Conservation (phyloP, 305 asterid genomes). For the Solanum hybrid region DNA sequence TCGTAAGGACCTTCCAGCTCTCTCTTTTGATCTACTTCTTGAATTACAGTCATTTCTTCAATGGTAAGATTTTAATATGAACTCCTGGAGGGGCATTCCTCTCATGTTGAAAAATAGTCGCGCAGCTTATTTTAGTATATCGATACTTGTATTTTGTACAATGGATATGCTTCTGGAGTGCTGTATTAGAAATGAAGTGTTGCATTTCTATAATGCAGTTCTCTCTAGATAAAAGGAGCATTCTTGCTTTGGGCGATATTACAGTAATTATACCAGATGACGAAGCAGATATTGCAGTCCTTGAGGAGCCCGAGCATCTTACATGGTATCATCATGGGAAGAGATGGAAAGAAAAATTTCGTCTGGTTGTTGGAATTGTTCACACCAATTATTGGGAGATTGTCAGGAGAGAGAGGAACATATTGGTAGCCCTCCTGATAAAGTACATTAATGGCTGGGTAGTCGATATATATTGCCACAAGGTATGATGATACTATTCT, state of each 20-base stretch:
- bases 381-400: constrained; percentile 92
- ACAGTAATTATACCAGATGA: constrained; percentile 84
- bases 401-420: constrained; percentile 88
- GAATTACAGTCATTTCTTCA: neutral
- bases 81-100: neutral
- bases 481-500: constrained; percentile 33
- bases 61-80: neutral
- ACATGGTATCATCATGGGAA: constrained; percentile 99
- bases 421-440: constrained; percentile 65
- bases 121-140: neutral
- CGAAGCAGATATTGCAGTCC: constrained; percentile 90
- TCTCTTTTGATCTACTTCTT: neutral
- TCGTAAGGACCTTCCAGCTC: neutral
- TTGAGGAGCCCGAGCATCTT: constrained; percentile 99
- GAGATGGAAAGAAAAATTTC: constrained; percentile 85
- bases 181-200: neutral
- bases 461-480: constrained; percentile 81
- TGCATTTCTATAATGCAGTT: constrained; percentile 42
- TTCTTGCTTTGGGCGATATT: constrained; percentile 85
- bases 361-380: constrained; percentile 75
- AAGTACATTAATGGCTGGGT: constrained; percentile 84
- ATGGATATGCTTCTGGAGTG: neutral
- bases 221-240: constrained; percentile 79
- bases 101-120: neutral
- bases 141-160: neutral